Percentiles rank a stretch among this genome's conserved stretches.
Conservation (phyloP, 805 yeast species). For the Candida ortonii region DNA sequence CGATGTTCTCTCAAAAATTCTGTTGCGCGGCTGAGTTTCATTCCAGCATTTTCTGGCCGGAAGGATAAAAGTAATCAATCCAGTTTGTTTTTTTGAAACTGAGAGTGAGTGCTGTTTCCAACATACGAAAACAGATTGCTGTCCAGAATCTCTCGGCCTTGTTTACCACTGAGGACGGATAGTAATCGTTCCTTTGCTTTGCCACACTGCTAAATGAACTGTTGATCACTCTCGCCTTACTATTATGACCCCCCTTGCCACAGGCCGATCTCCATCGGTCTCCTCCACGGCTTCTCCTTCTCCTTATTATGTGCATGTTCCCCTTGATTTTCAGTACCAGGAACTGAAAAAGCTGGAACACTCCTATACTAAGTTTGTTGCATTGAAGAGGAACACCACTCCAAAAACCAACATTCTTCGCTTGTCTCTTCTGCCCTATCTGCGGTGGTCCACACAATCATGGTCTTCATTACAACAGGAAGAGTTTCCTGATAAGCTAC, state of each 20-base stretch:
- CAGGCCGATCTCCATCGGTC: slow-evolving; percentile 12
- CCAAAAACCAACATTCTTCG: slow-evolving; percentile 47
- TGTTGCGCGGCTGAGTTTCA: no score
- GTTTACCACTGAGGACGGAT: no score
- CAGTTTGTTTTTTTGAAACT: no score
- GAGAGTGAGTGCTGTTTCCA: no score
- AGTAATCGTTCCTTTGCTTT: no score
- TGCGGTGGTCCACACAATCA: slow-evolving; percentile 28
- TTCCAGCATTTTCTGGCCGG: no score
- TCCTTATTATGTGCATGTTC: slow-evolving; percentile 15
- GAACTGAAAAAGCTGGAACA: slow-evolving; percentile 40
- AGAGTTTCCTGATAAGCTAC: slow-evolving; percentile 7
- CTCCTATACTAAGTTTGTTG: slow-evolving; percentile 42
- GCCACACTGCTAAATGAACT: no score
- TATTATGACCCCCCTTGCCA: slow-evolving; percentile 7
- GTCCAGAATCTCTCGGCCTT: no score
- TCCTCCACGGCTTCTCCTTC: slow-evolving; percentile 12
- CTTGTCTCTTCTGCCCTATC: slow-evolving; percentile 44
- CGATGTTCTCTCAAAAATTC: no score
- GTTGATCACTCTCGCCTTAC: no score
- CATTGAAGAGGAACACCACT: slow-evolving; percentile 35
- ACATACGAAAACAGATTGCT: no score
- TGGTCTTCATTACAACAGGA: slow-evolving; percentile 13
- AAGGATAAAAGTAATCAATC: no score
- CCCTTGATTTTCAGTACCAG: slow-evolving; percentile 17